Evolutionary conservation across 768 basidiomycete genomes (phyloP).

Genomic region (Asterophora lycoperdoides): DNA sequence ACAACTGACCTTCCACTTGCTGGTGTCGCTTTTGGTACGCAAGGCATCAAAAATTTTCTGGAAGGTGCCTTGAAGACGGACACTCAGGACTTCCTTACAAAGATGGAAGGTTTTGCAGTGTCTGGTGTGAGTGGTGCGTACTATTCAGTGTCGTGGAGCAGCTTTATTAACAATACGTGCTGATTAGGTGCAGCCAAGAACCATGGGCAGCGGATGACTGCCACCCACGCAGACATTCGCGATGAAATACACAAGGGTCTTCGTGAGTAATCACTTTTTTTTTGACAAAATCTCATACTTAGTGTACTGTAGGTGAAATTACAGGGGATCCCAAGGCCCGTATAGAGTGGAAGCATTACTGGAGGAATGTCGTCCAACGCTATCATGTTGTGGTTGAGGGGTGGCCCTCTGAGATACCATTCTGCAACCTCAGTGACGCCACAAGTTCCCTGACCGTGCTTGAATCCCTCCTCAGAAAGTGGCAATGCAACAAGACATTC

Average conservation of each 20-base stretch:
- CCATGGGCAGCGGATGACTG: no score
- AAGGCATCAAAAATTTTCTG: slow-evolving; percentile 14
- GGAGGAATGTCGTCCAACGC: slow-evolving; percentile 11
- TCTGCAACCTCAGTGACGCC: slow-evolving; percentile 16
- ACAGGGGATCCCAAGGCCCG: slow-evolving; percentile 4
- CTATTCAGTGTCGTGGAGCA: no score
- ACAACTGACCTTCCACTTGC: slow-evolving; percentile 6
- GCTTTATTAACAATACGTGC: no score
- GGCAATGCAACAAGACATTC: slow-evolving; percentile 5
- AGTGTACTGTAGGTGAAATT: not conserved
- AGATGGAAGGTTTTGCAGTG: slow-evolving; percentile 16
- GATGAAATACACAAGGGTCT: no score
- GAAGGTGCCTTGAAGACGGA: slow-evolving; percentile 12
- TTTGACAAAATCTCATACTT: no score
- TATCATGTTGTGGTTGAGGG: slow-evolving; percentile 15
- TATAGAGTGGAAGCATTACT: slow-evolving; percentile 17
- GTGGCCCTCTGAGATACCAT: slow-evolving; percentile 16
- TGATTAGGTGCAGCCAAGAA: no score
- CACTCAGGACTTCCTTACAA: slow-evolving; percentile 12
- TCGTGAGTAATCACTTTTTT: no score
- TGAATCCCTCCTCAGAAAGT: slow-evolving; percentile 10
- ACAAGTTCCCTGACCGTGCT: slow-evolving; percentile 7
- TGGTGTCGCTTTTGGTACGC: slow-evolving; percentile 11
- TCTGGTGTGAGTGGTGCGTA: slow-evolving; percentile 15
- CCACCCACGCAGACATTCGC: no score